Evolutionary conservation across 2,329 filamentous ascomycete genomes (phyloP).

Genomic region (Pseudogymnoascus sp.): DNA sequence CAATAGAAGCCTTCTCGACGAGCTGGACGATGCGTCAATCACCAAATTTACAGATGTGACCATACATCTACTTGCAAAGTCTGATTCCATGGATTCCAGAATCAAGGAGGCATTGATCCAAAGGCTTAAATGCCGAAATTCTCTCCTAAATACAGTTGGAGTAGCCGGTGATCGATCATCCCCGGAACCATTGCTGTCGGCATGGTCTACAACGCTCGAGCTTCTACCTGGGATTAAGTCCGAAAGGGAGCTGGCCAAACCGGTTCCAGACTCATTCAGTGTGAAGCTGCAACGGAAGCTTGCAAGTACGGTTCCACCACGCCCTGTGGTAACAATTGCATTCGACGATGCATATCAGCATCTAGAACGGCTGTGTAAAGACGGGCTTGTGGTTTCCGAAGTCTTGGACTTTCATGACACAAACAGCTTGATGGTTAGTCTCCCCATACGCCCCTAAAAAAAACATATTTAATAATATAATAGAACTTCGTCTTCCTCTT

Average conservation of each 20-base stretch:
- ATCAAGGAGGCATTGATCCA: conserved; percentile 49
- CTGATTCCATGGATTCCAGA: conserved; percentile 27
- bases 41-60: conserved; percentile 30
- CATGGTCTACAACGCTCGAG: conserved; percentile 35
- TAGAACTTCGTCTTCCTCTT: conserved; percentile 69
- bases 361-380: conserved; percentile 62
- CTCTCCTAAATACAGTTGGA: conserved; percentile 49
- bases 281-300: conserved; percentile 84
- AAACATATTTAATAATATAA: conserved; percentile 1
- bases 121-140: conserved; percentile 60
- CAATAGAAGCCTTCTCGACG: conserved; percentile 66
- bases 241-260: conserved; percentile 54
- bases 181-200: conserved; percentile 29
- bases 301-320: conserved; percentile 86
- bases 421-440: conserved; percentile 59
- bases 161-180: conserved; percentile 43
- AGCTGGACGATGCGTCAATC: conserved; percentile 43
- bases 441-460: conserved; percentile 9
- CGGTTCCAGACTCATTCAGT: conserved; percentile 75
- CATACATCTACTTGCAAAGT: conserved; percentile 18
- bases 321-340: conserved; percentile 74
- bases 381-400: conserved; percentile 62
- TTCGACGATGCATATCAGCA: conserved; percentile 65
- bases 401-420: conserved; percentile 62
- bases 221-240: conserved; percentile 49